These are phyloP conservation scores for Articulospora tetracladia DNA, from an alignment of 495 filamentous ascomycete genomes.

Conservation along the genomic window DNA sequence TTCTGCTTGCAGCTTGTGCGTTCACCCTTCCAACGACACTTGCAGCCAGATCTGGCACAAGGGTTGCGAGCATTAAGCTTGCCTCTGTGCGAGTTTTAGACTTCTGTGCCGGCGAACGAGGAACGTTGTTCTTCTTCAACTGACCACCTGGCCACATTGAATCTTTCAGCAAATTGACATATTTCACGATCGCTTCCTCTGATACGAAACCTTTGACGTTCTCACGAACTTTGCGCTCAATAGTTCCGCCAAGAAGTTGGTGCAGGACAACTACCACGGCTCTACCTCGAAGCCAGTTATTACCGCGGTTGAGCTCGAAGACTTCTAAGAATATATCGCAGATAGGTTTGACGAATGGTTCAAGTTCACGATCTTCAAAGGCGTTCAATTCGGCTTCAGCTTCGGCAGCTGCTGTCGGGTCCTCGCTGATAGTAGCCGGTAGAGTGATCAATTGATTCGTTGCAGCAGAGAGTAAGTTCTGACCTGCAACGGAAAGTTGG, in stretches of 20 bases:
- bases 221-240: conserved; percentile 91
- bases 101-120: conserved; percentile 62
- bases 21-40: conserved; percentile 83
- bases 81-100: conserved; percentile 70
- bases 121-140: conserved; percentile 41
- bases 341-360: conserved; percentile 97
- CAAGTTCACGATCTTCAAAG: conserved; percentile 82
- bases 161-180: conserved; percentile 65
- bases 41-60: conserved; percentile 77
- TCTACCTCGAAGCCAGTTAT: conserved; percentile 90
- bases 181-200: conserved; percentile 75
- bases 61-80: conserved; percentile 72
- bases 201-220: conserved; percentile 62
- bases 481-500: conserved; percentile 86
- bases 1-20: conserved; percentile 75
- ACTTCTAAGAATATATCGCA: conserved; percentile 96
- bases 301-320: conserved; percentile 90
- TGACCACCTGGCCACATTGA: conserved; percentile 76
- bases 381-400: conserved; percentile 93
- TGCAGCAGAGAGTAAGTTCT: conserved; percentile 87
- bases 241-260: conserved; percentile 80
- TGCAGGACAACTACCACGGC: conserved; percentile 93
- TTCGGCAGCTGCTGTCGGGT: conserved; percentile 72
- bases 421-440: conserved; percentile 44
- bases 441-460: conserved; percentile 66